Percentiles rank a stretch among this genome's conserved stretches.
These are phyloP conservation scores for Paxillus rubicundulus DNA, from an alignment of 768 basidiomycete species.

Conservation along the genomic window DNA sequence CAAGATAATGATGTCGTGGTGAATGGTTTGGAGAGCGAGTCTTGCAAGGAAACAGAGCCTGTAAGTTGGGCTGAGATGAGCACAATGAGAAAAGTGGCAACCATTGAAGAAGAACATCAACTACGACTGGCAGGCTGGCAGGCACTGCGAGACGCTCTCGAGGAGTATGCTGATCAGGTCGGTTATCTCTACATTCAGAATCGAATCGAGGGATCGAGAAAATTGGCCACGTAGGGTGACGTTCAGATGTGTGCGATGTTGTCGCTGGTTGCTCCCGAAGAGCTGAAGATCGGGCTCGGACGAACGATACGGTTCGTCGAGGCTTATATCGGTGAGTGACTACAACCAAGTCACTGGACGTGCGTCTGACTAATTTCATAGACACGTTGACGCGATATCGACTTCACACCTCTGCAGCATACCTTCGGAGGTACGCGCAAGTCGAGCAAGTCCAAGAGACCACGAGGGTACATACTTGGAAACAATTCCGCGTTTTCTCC, in stretches of 20 bases:
- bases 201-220: neutral
- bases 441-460: constrained; percentile 48
- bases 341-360: neutral
- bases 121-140: constrained; percentile 57
- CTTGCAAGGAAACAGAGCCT: constrained; percentile 30
- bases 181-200: neutral
- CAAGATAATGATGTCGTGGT: constrained; percentile 28
- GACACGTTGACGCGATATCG: constrained; percentile 63
- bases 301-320: constrained; percentile 58
- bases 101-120: constrained; percentile 48
- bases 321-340: constrained; percentile 64
- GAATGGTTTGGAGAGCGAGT: constrained; percentile 16
- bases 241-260: constrained; percentile 79
- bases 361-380: constrained; percentile 23
- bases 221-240: constrained; percentile 54
- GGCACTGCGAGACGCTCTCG: constrained; percentile 52
- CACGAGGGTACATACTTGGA: constrained; percentile 46
- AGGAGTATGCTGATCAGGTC: constrained; percentile 64
- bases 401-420: constrained; percentile 66
- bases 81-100: constrained; percentile 14
- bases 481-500: too few relatives aligned
- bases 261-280: constrained; percentile 55
- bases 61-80: constrained; percentile 29
- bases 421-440: constrained; percentile 64
- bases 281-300: constrained; percentile 47